phyloP scores from a whole-genome alignment of 2,329 filamentous ascomycete species.

The Bimuria novae-zelandiae region DNA sequence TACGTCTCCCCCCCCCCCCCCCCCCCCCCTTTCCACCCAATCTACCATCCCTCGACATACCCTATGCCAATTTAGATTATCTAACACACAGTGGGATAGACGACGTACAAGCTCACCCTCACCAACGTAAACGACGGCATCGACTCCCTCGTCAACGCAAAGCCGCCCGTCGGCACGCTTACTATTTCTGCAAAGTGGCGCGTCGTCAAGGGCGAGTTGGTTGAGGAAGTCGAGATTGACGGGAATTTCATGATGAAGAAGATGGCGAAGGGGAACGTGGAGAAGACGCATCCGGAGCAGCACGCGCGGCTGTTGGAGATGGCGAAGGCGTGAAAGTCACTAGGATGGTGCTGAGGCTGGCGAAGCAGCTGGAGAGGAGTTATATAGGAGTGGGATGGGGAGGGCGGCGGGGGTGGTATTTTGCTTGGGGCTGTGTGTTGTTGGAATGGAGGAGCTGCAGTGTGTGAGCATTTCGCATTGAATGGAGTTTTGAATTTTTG shows the following conservation, averaged over 20 bases:
- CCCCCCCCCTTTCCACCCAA: neutral
- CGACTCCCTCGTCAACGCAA: conserved; percentile 46
- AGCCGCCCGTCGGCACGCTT: conserved; percentile 45
- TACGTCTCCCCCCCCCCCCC: conserved; percentile 8
- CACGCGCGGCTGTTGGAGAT: conserved; percentile 41
- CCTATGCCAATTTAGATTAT: no score
- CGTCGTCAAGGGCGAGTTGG: conserved; percentile 35
- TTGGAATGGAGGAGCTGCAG: neutral
- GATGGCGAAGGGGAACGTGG: conserved; percentile 48
- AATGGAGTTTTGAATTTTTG: neutral
- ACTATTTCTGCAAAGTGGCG: conserved; percentile 47
- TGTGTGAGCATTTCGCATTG: neutral
- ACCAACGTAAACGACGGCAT: conserved; percentile 42
- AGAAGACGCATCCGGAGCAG: conserved; percentile 48
- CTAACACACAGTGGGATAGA: conserved; percentile 26
- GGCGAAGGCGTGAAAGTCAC: conserved; percentile 24
- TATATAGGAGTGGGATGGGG: neutral
- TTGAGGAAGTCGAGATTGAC: conserved; percentile 48
- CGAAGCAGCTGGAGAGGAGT: neutral
- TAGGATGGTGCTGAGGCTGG: neutral
- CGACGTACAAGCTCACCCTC: conserved; percentile 49
- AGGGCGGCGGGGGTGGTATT: neutral
- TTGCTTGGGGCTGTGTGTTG: neutral
- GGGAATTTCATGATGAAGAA: conserved; percentile 51
- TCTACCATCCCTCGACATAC: no score